These are phyloP conservation scores for Trichoderma gamsii DNA, from an alignment of 495 filamentous ascomycete species.

Conservation along the genomic window DNA sequence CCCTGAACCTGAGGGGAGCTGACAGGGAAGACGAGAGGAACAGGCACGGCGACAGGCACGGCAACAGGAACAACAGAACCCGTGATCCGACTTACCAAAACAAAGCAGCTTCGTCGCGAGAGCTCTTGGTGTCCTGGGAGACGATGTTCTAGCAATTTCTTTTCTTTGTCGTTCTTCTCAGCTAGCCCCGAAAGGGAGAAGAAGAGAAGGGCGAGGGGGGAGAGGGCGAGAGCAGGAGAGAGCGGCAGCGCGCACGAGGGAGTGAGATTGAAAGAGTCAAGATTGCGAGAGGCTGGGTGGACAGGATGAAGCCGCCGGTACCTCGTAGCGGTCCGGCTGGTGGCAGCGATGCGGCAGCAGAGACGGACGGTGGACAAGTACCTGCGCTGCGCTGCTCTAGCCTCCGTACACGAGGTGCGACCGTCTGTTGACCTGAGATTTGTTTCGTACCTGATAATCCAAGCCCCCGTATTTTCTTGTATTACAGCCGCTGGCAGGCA, in stretches of 20 bases:
- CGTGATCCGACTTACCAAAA: neutral
- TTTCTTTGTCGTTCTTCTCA: neutral
- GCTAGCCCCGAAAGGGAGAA: neutral
- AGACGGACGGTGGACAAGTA: neutral
- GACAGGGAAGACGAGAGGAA: neutral
- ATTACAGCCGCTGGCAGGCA: neutral
- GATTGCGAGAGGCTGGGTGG: slow-evolving; percentile 5
- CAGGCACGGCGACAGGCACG: neutral
- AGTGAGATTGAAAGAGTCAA: slow-evolving; percentile 7
- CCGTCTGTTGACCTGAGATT: neutral
- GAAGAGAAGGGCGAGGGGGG: neutral
- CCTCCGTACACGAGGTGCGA: neutral
- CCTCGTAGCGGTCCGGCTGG: neutral
- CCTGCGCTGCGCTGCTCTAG: neutral
- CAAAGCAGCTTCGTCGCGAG: neutral
- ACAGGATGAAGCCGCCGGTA: neutral
- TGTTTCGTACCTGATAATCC: slow-evolving; percentile 7
- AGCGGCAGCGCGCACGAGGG: neutral
- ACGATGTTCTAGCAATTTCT: neutral
- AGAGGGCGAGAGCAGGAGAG: neutral
- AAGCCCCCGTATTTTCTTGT: neutral
- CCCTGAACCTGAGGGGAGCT: slow-evolving; percentile 4
- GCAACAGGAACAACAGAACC: neutral
- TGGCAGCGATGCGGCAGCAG: neutral
- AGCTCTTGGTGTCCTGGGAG: neutral